Percentiles rank a stretch among this genome's conserved stretches.
Conservation (phyloP, 306 rosid genomes). For the Hippophae rhamnoides region DNA sequence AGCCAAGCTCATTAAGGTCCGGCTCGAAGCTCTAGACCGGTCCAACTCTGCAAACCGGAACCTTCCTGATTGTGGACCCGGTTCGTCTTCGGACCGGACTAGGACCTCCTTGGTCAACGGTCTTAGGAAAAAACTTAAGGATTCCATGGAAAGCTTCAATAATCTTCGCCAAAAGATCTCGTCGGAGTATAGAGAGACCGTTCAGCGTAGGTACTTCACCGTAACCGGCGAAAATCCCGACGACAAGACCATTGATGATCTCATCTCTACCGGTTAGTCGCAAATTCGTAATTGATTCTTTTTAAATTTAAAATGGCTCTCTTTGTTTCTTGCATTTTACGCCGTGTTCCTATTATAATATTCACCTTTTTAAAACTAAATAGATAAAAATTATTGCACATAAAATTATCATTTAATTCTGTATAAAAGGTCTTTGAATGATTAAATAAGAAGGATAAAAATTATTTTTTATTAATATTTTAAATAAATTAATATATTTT, state of each 20-base stretch:
- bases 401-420: no score
- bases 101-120: conserved; percentile 81
- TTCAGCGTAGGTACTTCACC: conserved; percentile 79
- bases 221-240: conserved; percentile 97
- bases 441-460: no score
- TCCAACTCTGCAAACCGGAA: conserved; percentile 83
- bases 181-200: conserved; percentile 79
- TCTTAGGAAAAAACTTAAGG: conserved; percentile 74
- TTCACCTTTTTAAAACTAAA: no score
- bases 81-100: conserved; percentile 85
- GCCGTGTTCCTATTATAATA: no score
- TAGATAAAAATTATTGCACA: no score
- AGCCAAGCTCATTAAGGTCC: conserved; percentile 73
- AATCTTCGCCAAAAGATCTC: conserved; percentile 52
- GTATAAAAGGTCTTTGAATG: no score
- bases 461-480: no score
- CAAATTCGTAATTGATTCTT: background rate
- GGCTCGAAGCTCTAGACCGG: conserved; percentile 78
- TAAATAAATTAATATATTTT: no score
- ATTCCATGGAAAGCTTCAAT: conserved; percentile 76
- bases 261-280: conserved; percentile 71
- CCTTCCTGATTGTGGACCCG: conserved; percentile 76
- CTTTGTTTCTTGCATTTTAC: no score
- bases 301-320: no score
- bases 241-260: conserved; percentile 71